phyloP scores from a whole-genome alignment of 2,329 filamentous ascomycete genomes.

The Colletotrichum simmondsii region DNA sequence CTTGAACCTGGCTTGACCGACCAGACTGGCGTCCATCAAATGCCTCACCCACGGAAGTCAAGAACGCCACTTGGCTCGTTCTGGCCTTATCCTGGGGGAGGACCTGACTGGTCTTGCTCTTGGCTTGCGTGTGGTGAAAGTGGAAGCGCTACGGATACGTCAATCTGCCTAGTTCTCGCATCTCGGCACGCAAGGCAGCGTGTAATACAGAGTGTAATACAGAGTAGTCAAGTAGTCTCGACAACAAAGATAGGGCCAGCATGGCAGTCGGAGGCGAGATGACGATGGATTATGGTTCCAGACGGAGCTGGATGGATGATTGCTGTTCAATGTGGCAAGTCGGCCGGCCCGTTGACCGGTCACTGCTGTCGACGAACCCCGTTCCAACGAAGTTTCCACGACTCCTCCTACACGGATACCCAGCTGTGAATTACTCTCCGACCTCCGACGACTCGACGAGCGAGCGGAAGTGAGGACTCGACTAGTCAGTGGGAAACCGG shows the following conservation, averaged over 20 bases:
- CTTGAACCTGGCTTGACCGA: neutral
- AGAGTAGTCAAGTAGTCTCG: neutral
- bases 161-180: constrained; percentile 1
- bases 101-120: neutral
- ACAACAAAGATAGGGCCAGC: constrained; percentile 1
- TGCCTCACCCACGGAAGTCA: neutral
- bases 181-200: constrained; percentile 11
- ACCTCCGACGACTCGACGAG: neutral
- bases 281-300: constrained; percentile 11
- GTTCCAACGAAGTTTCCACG: neutral
- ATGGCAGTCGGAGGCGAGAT: constrained; percentile 31
- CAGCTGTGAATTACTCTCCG: neutral
- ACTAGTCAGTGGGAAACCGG: constrained; percentile 4
- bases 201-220: neutral
- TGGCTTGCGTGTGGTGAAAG: neutral
- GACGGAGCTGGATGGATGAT: constrained; percentile 7
- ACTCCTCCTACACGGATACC: neutral
- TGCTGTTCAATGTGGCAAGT: constrained; percentile 6
- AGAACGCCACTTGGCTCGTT: constrained; percentile 14
- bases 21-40: neutral
- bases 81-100: neutral
- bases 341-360: constrained; percentile 6
- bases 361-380: neutral
- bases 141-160: constrained; percentile 3
- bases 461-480: neutral